phyloP scores from a whole-genome alignment of 2,329 filamentous ascomycete species.

The Tolypocladium pustulatum region DNA sequence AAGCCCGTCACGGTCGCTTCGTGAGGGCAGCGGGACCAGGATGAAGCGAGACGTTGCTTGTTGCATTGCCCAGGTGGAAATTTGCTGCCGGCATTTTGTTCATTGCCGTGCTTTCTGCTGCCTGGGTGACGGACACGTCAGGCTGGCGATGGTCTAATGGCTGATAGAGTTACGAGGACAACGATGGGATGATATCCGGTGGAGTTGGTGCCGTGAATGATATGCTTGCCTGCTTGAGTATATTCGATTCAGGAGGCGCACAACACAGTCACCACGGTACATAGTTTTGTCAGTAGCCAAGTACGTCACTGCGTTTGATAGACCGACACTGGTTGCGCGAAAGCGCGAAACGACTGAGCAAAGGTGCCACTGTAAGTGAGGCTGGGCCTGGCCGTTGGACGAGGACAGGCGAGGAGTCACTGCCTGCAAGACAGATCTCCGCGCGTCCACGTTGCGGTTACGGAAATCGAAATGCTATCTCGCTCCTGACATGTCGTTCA shows the following conservation, averaged over 20 bases:
- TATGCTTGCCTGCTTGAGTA: neutral
- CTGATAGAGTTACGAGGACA: neutral
- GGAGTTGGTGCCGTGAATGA: neutral
- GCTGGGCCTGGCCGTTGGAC: neutral
- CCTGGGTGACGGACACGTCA: neutral
- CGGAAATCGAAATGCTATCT: neutral
- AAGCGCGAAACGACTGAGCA: no score
- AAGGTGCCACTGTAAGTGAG: neutral
- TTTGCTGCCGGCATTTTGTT: neutral
- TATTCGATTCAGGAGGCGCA: neutral
- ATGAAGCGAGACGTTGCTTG: neutral
- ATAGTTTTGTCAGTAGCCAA: neutral
- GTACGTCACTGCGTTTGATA: no score
- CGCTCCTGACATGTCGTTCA: neutral
- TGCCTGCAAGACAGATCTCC: neutral
- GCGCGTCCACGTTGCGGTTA: neutral
- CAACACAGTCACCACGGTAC: neutral
- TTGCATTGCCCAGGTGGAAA: neutral
- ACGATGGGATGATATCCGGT: conserved; percentile 1
- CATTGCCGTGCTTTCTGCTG: neutral
- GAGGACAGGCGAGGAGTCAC: neutral
- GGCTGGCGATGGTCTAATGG: neutral
- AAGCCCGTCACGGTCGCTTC: conserved; percentile 23
- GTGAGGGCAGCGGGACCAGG: conserved; percentile 4
- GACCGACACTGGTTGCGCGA: neutral